Base-by-base conservation (phyloP, 1,284 basidiomycete genomes). In the Hortiboletus rubellus region DNA sequence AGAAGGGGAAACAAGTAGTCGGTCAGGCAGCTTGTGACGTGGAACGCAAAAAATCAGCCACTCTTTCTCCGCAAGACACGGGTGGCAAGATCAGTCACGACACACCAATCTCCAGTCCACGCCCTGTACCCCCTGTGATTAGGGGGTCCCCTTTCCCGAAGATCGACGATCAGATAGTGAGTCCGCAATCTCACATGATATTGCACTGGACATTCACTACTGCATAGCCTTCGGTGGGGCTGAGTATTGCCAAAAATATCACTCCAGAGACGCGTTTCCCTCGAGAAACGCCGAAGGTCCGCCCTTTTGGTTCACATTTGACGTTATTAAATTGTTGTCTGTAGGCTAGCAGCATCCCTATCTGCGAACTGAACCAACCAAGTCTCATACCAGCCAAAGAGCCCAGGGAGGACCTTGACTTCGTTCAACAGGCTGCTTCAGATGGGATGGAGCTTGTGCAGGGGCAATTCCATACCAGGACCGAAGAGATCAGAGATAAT, bases 231-330 rank as follows among this genome's bases (percentile, higher is more conserved):
- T 31, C 12, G 44, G 18, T 38, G 7, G 46, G 58, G 33, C 10
- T n/a, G 1, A 36, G n/a, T 12, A 38, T 14, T 31, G 33, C 40
- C 24, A 18, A 52, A 40, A 38, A 40, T 17, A 42, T 51, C 1
- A 31, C 42, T 31, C 42, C 37, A 14, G 43, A 49, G 12, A 18
- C 27, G 17, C 24, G 3, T 9, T 2, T 36, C 43, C n/a, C 44
- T 49, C 53, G 8, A 50, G 48, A 47, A 27, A 38, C 34, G 22
- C 5, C 12, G 7, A 43, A 70, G 62, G 66, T 71, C 12, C 46
- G 59, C 24, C 50, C 51, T 55, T 43, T 31, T 18, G 24, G 37
- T 22, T 52, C 17, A 30, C 40, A 34, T 54, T 47, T 46, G 40
- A 44, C 18, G 11, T 38, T 34, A 18, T 36, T 41, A 48, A 48